A percentile compares a stretch with the other conserved stretches of the same genome.
These are phyloP conservation scores for Suhomyces kunorum DNA, from an alignment of 1,139 yeast genomes.

Conservation along the genomic window DNA sequence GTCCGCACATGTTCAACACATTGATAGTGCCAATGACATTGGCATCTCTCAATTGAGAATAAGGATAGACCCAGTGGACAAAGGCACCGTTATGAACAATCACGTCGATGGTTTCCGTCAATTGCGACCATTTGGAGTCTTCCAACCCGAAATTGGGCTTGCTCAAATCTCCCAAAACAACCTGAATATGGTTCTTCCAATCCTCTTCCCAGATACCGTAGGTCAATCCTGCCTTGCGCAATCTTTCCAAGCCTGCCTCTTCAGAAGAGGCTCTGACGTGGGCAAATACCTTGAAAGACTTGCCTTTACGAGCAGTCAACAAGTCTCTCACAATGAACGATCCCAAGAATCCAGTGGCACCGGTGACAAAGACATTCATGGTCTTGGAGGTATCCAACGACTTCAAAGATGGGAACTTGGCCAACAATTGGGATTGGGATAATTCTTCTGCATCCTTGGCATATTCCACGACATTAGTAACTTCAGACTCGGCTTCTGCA, in stretches of 20 bases:
- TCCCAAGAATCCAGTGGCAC: slow-evolving; percentile 96
- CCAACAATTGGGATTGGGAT: slow-evolving; percentile 44
- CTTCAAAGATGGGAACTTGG: slow-evolving; percentile 34
- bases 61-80: slow-evolving; percentile 99
- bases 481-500: slow-evolving; percentile 21
- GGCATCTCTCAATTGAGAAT: slow-evolving; percentile 85
- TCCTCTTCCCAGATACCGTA: slow-evolving; percentile 82
- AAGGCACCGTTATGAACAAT: slow-evolving; percentile 96
- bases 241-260: slow-evolving; percentile 71
- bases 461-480: slow-evolving; percentile 49
- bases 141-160: slow-evolving; percentile 68
- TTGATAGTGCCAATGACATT: slow-evolving; percentile 88
- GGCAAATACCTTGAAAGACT: slow-evolving; percentile 64
- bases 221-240: slow-evolving; percentile 73
- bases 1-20: slow-evolving; percentile 73
- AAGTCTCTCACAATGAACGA: slow-evolving; percentile 81
- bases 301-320: slow-evolving; percentile 45
- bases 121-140: slow-evolving; percentile 55
- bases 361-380: slow-evolving; percentile 82
- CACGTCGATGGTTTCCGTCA: slow-evolving; percentile 67
- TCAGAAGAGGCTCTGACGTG: slow-evolving; percentile 86
- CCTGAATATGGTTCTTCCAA: slow-evolving; percentile 59
- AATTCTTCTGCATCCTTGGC: slow-evolving; percentile 73
- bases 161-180: slow-evolving; percentile 83
- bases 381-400: slow-evolving; percentile 33